Conservation (phyloP, 805 yeast species). For the Blastobotrys peoriensis region DNA sequence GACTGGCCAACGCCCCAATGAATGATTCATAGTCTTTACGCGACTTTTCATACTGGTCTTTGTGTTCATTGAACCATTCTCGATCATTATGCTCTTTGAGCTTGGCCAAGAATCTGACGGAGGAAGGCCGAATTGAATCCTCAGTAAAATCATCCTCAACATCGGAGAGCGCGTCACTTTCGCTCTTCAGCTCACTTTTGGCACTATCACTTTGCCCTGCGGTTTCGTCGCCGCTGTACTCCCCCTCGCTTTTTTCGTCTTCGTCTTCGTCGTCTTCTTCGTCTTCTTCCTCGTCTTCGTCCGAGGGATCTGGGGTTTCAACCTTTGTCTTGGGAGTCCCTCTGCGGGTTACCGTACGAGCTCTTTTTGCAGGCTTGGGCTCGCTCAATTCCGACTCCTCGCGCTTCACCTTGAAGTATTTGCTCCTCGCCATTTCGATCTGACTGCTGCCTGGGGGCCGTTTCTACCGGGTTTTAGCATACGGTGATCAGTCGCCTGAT, state of each 20-base stretch:
- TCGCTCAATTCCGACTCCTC: no score
- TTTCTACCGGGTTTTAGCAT: no score
- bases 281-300: not conserved
- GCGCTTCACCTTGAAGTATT: no score
- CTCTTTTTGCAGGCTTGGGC: no score
- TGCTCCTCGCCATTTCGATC: no score
- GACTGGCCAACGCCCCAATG: slow-evolving; percentile 11
- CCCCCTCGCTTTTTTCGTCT: slow-evolving; percentile 2
- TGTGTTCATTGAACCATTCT: slow-evolving; percentile 23
- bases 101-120: not conserved
- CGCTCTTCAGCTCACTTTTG: not conserved
- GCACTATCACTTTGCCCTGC: not conserved
- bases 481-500: no score
- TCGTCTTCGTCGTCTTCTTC: not conserved
- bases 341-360: no score
- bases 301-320: no score
- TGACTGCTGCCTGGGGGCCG: no score
- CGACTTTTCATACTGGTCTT: slow-evolving; percentile 18
- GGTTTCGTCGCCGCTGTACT: not conserved
- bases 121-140: not conserved
- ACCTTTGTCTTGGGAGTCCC: no score
- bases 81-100: slow-evolving; percentile 18
- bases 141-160: not conserved
- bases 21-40: slow-evolving; percentile 20
- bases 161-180: not conserved